These are phyloP conservation scores for Colletotrichum melonis DNA, from an alignment of 2,329 filamentous ascomycete species.

Conservation along the genomic window DNA sequence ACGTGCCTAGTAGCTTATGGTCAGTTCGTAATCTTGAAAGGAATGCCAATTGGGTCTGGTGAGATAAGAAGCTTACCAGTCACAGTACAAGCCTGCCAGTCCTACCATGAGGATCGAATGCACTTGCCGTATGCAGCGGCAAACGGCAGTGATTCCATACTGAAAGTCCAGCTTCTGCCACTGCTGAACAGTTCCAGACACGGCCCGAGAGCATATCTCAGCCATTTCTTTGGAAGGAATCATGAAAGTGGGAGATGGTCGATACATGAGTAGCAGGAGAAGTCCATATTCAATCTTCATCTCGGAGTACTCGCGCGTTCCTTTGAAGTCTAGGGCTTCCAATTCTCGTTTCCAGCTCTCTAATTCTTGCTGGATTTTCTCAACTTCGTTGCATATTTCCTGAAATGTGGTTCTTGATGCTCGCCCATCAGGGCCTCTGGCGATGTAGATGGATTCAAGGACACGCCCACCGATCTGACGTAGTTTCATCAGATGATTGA, in stretches of 20 bases:
- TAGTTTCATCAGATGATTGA: conserved; percentile 33
- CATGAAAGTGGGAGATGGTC: conserved; percentile 41
- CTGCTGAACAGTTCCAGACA: conserved; percentile 37
- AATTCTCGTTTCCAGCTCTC: conserved; percentile 38
- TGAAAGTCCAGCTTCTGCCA: conserved; percentile 36
- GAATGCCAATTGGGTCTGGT: not conserved
- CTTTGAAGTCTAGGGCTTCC: conserved; percentile 35
- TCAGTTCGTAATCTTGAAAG: not conserved
- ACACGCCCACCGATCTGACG: conserved; percentile 39
- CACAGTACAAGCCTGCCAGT: conserved; percentile 40
- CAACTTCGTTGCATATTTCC: conserved; percentile 37
- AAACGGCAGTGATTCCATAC: conserved; percentile 37
- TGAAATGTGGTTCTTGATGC: conserved; percentile 38
- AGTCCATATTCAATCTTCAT: conserved; percentile 41
- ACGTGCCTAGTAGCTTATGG: conserved; percentile 3
- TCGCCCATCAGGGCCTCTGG: conserved; percentile 37
- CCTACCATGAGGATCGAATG: conserved; percentile 39
- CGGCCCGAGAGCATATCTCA: conserved; percentile 38
- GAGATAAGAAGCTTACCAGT: conserved; percentile 36
- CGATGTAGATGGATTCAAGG: conserved; percentile 41
- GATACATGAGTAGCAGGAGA: conserved; percentile 38
- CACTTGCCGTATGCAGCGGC: conserved; percentile 38
- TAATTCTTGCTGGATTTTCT: conserved; percentile 35
- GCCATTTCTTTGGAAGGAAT: conserved; percentile 40
- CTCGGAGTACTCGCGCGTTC: conserved; percentile 39